phyloP scores from a whole-genome alignment of 192 early-diverging fungal genomes.

The Linnemannia zychae region DNA sequence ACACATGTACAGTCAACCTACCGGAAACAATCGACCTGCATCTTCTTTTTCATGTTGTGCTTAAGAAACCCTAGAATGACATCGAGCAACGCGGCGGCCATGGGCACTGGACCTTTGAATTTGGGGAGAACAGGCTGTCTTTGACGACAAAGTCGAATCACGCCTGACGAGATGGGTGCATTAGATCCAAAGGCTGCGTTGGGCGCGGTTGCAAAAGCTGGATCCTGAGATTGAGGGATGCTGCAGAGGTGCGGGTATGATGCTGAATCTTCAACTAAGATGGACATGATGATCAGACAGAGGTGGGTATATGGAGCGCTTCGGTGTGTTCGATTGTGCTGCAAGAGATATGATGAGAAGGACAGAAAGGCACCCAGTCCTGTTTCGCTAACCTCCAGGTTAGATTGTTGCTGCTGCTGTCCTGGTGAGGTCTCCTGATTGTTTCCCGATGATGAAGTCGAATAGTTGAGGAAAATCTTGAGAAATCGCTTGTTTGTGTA shows the following conservation, averaged over 20 bases:
- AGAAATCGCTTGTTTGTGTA: slow-evolving; percentile 61
- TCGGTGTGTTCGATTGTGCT: slow-evolving; percentile 61
- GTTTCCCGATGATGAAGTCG: slow-evolving; percentile 5
- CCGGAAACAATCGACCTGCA: slow-evolving; percentile 64
- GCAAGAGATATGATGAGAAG: slow-evolving; percentile 65
- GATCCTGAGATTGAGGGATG: slow-evolving; percentile 22
- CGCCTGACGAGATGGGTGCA: neutral
- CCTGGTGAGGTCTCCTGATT: neutral
- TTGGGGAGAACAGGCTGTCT: slow-evolving; percentile 61
- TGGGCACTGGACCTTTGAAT: slow-evolving; percentile 49
- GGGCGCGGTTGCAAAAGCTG: neutral
- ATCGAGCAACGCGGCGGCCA: slow-evolving; percentile 63
- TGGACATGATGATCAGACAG: slow-evolving; percentile 56
- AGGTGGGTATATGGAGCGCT: slow-evolving; percentile 63
- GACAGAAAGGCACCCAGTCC: slow-evolving; percentile 58
- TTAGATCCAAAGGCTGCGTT: neutral
- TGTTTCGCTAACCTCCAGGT: slow-evolving; percentile 23
- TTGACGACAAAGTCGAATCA: slow-evolving; percentile 42
- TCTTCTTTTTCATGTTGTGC: slow-evolving; percentile 69
- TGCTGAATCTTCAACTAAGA: slow-evolving; percentile 59
- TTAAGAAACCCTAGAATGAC: slow-evolving; percentile 63
- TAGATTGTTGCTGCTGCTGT: neutral
- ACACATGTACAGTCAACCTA: slow-evolving; percentile 9
- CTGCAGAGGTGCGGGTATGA: slow-evolving; percentile 49
- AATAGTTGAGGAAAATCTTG: slow-evolving; percentile 28